Evolutionary conservation across 305 asterid genomes (phyloP), one percentile per base, ranked within the genome.

Genomic region (Solanum hybrid): DNA sequence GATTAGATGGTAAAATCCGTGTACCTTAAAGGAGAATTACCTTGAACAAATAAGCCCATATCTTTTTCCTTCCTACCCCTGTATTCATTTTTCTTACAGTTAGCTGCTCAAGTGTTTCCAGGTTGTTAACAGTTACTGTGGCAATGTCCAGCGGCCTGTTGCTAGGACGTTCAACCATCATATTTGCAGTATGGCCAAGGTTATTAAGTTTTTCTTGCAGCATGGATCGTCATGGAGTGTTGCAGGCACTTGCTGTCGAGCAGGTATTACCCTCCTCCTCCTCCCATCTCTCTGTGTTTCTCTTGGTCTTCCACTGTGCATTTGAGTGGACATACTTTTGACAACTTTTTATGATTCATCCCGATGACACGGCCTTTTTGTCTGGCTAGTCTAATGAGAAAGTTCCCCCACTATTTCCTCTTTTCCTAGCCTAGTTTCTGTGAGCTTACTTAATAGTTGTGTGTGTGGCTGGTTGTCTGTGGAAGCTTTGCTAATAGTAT

Each of bases 191-290:
- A 89, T 93, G 95, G 94, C 95, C 96, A 92, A 93, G 90, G 93
- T 95, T 93, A 93, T 93, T 93, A 94, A 90, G 93, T 94, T 94
- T 93, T 95, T 88, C 92, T 93, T 88, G 95, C 94, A 93, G 93
- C 93, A 93, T 94, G 93, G 96, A 95, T 93, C 94, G 93, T 94
- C 96, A 94, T 94, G 95, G 94, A 91, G 90, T 94, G 90, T 93
- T 94, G 95, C 97, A 88, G 98, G 97, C 95, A 93, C 96, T 88
- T 95, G 93, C 98, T 93, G 89, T 92, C 92, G 92, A 93, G 92
- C 91, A 92, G 97, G 98, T 95, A 79, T 91, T 79, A 64, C 88
- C 67, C 26, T 34, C 83, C 39, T 16, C 20, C 29, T 14, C 18
- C 36, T 22, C 31, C 39, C 39, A 5, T 67, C 28, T 29, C 69